Evolutionary conservation across 805 yeast genomes (phyloP), one percentile per base, ranked within the genome.

Genomic region (Ogataea salicorniae): DNA sequence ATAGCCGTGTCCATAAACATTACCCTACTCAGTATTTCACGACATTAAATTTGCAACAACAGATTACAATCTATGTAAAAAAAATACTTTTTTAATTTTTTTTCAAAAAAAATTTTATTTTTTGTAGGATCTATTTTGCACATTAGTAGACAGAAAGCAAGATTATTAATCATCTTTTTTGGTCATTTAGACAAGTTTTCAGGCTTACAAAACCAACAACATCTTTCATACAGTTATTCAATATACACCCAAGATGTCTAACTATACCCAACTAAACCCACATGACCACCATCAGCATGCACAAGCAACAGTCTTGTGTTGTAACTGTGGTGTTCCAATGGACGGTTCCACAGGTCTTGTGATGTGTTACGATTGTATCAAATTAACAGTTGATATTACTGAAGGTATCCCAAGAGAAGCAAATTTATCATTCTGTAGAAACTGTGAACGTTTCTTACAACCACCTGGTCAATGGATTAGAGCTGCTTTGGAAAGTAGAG

Each of bases 251-350:
- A 38, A 33, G 34, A 75, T 74, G 80, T 74, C 80, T 6, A 72
- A 74, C 52, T 76, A 76, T 55, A 71, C 79, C 13, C 75, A 71
- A 48, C 62, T 76, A 36, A 56, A 60, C 22, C 62, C 62, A 22
- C 72, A 69, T 39, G 71, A 61, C 26, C 62, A 62, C 37, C 60
- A 56, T 17, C 54, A 51, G 11, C 59, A 57, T 14, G 51, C 52
- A 37, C 59, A 57, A 39, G 95, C 97, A 34, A 94, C 98, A 1
- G 94, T 94, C 51, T 80, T 94, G 49, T 94, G 99, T 75, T 90
- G 96, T 71, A 89, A 88, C 84, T 94, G 99, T 84, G 98, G 98
- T 71, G 88, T 86, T 47, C 97, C 98, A 39, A 88, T 94, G 80
- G 98, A 94, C 64, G 98, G 98, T 39, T 88, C 97, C 22, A 71